phyloP scores from a whole-genome alignment of 192 early-diverging fungal genomes.

The Backusella macrospora region DNA sequence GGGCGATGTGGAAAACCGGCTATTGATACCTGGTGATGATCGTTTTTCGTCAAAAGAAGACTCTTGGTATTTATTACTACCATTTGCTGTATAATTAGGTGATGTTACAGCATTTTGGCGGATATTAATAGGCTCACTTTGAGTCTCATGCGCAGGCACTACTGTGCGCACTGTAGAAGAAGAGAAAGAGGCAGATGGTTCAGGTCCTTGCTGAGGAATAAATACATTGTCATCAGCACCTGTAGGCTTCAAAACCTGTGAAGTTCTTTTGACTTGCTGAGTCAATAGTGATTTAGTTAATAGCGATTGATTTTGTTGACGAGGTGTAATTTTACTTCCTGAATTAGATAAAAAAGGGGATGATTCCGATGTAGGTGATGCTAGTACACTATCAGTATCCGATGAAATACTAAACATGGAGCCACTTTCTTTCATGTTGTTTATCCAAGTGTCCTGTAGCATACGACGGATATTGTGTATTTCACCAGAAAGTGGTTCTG shows the following conservation, averaged over 20 bases:
- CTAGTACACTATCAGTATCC: neutral
- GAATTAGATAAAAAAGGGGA: neutral
- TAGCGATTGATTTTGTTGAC: conserved; percentile 22
- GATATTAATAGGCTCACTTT: neutral
- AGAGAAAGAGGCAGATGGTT: conserved; percentile 32
- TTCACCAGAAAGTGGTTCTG: conserved; percentile 4
- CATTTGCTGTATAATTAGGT: neutral
- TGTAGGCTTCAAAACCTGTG: neutral
- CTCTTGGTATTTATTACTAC: neutral
- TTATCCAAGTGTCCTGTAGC: conserved; percentile 35
- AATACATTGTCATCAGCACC: neutral
- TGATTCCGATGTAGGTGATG: neutral
- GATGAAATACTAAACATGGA: conserved; percentile 33
- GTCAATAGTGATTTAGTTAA: conserved; percentile 2
- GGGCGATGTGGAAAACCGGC: conserved; percentile 3
- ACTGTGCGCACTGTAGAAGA: conserved; percentile 36
- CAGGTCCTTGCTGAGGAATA: conserved; percentile 18
- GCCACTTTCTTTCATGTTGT: conserved; percentile 21
- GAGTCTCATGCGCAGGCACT: conserved; percentile 22
- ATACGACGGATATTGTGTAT: conserved; percentile 28
- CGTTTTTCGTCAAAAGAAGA: neutral
- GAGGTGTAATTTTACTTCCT: conserved; percentile 4
- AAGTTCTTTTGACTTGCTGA: conserved; percentile 8
- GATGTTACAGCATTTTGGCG: conserved; percentile 14
- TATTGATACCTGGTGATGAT: neutral